Percentiles rank a stretch among this genome's conserved stretches.
phyloP scores from a whole-genome alignment of 1,139 yeast genomes.

The Spencermartinsiella ligniputridi region DNA sequence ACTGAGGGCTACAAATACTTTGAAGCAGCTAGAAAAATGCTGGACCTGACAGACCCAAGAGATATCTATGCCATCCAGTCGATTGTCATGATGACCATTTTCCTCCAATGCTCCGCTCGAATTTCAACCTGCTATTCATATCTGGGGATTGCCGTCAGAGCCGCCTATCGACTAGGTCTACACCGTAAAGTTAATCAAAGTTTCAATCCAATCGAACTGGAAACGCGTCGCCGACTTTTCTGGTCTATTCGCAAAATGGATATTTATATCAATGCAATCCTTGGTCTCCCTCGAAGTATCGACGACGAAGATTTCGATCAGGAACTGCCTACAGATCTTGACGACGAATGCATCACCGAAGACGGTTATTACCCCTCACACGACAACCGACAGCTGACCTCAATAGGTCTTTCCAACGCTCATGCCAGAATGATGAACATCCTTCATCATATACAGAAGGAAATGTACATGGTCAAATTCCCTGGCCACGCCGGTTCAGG shows the following conservation, averaged over 20 bases:
- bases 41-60: conserved; percentile 62
- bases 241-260: conserved; percentile 93
- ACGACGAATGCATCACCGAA: conserved; percentile 81
- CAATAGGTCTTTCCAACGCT: conserved; percentile 79
- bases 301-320: conserved; percentile 84
- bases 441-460: conserved; percentile 51
- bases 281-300: conserved; percentile 72
- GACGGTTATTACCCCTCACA: conserved; percentile 41
- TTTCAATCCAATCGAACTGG: conserved; percentile 78
- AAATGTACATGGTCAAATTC: conserved; percentile 52
- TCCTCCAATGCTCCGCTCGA: conserved; percentile 85
- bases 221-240: conserved; percentile 78
- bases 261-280: conserved; percentile 79
- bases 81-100: conserved; percentile 59
- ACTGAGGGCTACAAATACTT: conserved; percentile 77
- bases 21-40: conserved; percentile 71
- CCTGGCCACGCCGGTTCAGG: conserved; percentile 7
- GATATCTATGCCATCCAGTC: conserved; percentile 71
- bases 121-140: conserved; percentile 87
- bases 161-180: conserved; percentile 81
- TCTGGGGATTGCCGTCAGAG: conserved; percentile 86
- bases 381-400: conserved; percentile 46
- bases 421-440: conserved; percentile 70
- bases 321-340: conserved; percentile 76
- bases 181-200: conserved; percentile 68